Evolutionary conservation across 148 eudicot genomes (phyloP).

Genomic region (Limonium bicolor): DNA sequence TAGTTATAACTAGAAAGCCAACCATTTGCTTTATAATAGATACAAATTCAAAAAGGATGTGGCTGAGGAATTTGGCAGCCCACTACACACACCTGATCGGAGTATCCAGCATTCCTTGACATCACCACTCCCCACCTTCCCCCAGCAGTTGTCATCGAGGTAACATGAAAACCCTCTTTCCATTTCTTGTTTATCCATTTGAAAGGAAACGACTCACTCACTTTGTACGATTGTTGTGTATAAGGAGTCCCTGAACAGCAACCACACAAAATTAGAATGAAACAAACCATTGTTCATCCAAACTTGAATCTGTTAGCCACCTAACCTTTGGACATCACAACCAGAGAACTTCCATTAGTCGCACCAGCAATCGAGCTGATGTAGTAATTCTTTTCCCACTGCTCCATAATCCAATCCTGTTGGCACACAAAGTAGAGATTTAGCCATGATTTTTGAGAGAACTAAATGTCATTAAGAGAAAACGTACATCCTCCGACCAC

Average conservation of each 20-base stretch:
- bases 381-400: conserved; percentile 46
- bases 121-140: conserved; percentile 92
- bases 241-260: conserved; percentile 60
- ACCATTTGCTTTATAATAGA: not conserved
- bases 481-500: not conserved
- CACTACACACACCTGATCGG: conserved; percentile 72
- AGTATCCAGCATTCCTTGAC: conserved; percentile 85
- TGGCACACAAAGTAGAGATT: not conserved
- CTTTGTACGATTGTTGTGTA: conserved; percentile 90
- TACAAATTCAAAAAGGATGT: not conserved
- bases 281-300: not conserved
- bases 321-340: conserved; percentile 46
- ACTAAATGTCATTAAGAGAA: not conserved
- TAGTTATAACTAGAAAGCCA: not conserved
- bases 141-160: conserved; percentile 92
- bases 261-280: not conserved
- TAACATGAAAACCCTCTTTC: conserved; percentile 15
- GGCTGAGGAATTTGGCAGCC: not conserved
- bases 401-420: conserved; percentile 83
- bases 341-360: conserved; percentile 36
- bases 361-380: conserved; percentile 48
- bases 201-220: conserved; percentile 87
- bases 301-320: not conserved
- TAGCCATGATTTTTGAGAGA: too few relatives aligned
- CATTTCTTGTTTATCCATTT: conserved; percentile 27